A percentile compares a stretch with the other conserved stretches of the same genome.
Evolutionary conservation across 179 eudicot species (phyloP).

Genomic region (Beta lomatogona): DNA sequence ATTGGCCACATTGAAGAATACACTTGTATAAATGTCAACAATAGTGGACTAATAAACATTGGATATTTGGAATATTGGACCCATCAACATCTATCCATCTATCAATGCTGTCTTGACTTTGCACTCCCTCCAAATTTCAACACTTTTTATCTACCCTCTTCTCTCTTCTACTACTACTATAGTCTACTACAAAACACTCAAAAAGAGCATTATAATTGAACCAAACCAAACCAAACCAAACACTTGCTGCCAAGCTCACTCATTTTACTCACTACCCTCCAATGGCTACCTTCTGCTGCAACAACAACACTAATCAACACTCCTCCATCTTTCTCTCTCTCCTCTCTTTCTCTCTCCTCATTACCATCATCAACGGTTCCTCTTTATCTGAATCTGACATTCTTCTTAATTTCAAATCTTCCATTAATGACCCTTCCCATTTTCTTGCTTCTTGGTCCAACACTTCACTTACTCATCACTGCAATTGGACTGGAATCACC

Average conservation of each 20-base stretch:
- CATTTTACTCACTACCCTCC: slow-evolving; percentile 40
- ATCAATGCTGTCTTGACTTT: slow-evolving; percentile 22
- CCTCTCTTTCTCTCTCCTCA: slow-evolving; percentile 13
- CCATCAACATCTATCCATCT: slow-evolving; percentile 22
- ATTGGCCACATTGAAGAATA: no score
- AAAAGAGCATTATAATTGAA: no score
- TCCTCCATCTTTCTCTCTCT: slow-evolving; percentile 27
- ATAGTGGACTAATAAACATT: neutral
- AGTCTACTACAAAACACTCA: neutral
- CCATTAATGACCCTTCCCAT: slow-evolving; percentile 64
- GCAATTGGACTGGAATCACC: slow-evolving; percentile 80
- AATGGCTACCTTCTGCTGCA: slow-evolving; percentile 56
- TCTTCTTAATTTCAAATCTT: slow-evolving; percentile 68
- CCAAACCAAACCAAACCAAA: slow-evolving; percentile 27
- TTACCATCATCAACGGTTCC: slow-evolving; percentile 3
- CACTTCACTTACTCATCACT: slow-evolving; percentile 44
- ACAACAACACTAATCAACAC: slow-evolving; percentile 18
- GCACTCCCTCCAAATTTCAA: slow-evolving; percentile 4
- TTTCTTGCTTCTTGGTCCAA: slow-evolving; percentile 72
- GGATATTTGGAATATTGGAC: neutral
- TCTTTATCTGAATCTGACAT: slow-evolving; percentile 55
- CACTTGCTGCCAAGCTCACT: slow-evolving; percentile 38
- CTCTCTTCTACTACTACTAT: neutral
- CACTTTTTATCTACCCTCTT: neutral
- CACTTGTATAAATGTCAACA: neutral